A percentile compares a stretch with the other conserved stretches of the same genome.
These are phyloP conservation scores for Trypanosoma brucei DNA, from an alignment of 208 protist species.

Conservation along the genomic window DNA sequence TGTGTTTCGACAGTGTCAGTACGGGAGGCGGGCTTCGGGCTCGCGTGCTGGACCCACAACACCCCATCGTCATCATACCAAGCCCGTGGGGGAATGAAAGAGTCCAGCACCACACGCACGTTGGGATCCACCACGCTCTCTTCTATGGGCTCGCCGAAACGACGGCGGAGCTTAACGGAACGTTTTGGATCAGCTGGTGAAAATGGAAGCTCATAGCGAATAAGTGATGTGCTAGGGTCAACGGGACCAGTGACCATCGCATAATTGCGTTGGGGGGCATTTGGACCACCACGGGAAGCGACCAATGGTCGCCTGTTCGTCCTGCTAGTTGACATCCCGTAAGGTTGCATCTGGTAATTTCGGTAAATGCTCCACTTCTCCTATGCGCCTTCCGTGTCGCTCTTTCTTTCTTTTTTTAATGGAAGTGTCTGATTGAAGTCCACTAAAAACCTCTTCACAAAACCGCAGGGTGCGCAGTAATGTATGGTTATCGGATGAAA, in stretches of 20 bases:
- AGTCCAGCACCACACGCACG: slow-evolving; percentile 75
- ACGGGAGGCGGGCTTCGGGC: slow-evolving; percentile 55
- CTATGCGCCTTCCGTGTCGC: no score
- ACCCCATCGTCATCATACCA: slow-evolving; percentile 57
- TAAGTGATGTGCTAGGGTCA: slow-evolving; percentile 46
- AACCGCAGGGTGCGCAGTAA: no score
- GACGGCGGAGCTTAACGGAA: slow-evolving; percentile 52
- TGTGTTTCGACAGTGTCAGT: slow-evolving; percentile 70
- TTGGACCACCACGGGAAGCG: background rate
- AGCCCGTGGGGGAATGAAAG: slow-evolving; percentile 76
- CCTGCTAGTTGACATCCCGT: background rate
- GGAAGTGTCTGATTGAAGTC: no score
- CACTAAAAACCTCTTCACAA: no score
- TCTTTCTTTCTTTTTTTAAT: no score
- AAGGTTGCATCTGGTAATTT: background rate
- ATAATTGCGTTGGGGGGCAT: slow-evolving; percentile 22
- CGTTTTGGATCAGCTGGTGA: slow-evolving; percentile 52
- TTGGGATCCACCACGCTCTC: slow-evolving; percentile 57
- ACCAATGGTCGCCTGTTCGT: background rate
- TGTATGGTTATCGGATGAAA: no score
- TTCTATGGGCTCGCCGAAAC: slow-evolving; percentile 33
- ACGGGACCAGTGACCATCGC: slow-evolving; percentile 70
- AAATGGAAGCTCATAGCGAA: slow-evolving; percentile 80
- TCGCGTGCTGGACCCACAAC: slow-evolving; percentile 84
- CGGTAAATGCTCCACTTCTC: no score